Percentiles rank a stretch among this genome's conserved stretches.
Evolutionary conservation across 2,329 filamentous ascomycete species (phyloP).

Genomic region (Colletotrichum melonis): DNA sequence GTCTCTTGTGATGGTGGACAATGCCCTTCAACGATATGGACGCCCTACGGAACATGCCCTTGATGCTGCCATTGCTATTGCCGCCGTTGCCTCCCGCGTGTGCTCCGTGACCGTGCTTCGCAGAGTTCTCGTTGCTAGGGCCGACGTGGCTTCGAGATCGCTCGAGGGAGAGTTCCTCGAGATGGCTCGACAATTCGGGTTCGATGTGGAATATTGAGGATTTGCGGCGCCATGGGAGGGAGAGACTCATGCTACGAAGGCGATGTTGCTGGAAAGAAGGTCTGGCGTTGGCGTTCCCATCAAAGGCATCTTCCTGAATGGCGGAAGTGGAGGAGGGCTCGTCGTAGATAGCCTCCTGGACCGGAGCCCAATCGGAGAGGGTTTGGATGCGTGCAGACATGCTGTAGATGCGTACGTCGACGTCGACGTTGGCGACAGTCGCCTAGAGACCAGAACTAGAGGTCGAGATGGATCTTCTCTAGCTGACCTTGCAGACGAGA

Average conservation of each 20-base stretch:
- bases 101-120: slow-evolving; percentile 44
- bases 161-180: slow-evolving; percentile 48
- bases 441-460: not conserved
- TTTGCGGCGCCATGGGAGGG: slow-evolving; percentile 62
- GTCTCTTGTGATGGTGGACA: slow-evolving; percentile 53
- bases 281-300: slow-evolving; percentile 37
- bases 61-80: slow-evolving; percentile 51
- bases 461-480: not conserved
- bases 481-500: not conserved
- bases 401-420: not conserved
- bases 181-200: slow-evolving; percentile 47
- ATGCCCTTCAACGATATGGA: slow-evolving; percentile 66
- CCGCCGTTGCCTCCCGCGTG: slow-evolving; percentile 41
- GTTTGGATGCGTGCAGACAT: slow-evolving; percentile 53
- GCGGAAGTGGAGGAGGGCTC: slow-evolving; percentile 37
- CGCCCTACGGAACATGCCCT: slow-evolving; percentile 65
- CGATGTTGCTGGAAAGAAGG: slow-evolving; percentile 49
- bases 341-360: slow-evolving; percentile 56
- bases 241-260: slow-evolving; percentile 61
- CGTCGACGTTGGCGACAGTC: not conserved
- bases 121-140: slow-evolving; percentile 44
- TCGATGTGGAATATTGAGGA: slow-evolving; percentile 49
- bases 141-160: slow-evolving; percentile 10
- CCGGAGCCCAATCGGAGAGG: slow-evolving; percentile 54
- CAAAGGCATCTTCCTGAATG: slow-evolving; percentile 35